A percentile compares a stretch with the other conserved stretches of the same genome.
Evolutionary conservation across 148 eudicot genomes (phyloP).

Genomic region (Oxyria digyna): DNA sequence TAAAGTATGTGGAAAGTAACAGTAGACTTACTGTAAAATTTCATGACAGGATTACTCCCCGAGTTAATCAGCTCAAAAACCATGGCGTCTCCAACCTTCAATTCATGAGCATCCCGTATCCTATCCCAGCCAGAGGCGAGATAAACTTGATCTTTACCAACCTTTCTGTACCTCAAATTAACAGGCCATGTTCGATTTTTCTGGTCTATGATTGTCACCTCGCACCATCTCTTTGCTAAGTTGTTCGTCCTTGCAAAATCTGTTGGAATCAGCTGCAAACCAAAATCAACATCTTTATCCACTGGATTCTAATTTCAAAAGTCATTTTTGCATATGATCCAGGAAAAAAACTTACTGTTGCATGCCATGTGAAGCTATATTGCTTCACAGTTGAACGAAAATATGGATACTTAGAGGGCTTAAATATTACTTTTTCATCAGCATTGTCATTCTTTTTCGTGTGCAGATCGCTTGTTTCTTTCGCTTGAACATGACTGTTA

Average conservation of each 20-base stretch:
- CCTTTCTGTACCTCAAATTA: background rate
- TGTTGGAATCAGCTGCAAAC: slow-evolving; percentile 12
- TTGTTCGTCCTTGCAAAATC: slow-evolving; percentile 13
- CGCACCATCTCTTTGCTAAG: slow-evolving; percentile 10
- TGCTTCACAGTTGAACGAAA: background rate
- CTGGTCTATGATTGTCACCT: slow-evolving; percentile 11
- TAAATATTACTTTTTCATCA: background rate
- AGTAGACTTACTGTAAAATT: slow-evolving; percentile 7
- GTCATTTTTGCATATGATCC: background rate
- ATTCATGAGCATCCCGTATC: background rate
- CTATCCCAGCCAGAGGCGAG: background rate
- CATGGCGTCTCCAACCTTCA: slow-evolving; percentile 6
- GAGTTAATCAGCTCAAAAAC: slow-evolving; percentile 13
- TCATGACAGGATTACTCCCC: slow-evolving; percentile 5
- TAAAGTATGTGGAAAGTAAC: background rate
- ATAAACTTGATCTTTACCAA: background rate
- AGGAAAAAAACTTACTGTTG: slow-evolving; percentile 5
- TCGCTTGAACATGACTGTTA: too few species aligned
- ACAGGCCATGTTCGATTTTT: background rate
- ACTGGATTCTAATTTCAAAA: background rate
- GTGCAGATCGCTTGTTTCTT: background rate
- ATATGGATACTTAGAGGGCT: slow-evolving; percentile 3
- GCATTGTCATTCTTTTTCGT: background rate
- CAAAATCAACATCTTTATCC: too few species aligned
- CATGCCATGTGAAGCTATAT: slow-evolving; percentile 12